phyloP scores from a whole-genome alignment of 768 basidiomycete species.

The Flagelloscypha sp. region DNA sequence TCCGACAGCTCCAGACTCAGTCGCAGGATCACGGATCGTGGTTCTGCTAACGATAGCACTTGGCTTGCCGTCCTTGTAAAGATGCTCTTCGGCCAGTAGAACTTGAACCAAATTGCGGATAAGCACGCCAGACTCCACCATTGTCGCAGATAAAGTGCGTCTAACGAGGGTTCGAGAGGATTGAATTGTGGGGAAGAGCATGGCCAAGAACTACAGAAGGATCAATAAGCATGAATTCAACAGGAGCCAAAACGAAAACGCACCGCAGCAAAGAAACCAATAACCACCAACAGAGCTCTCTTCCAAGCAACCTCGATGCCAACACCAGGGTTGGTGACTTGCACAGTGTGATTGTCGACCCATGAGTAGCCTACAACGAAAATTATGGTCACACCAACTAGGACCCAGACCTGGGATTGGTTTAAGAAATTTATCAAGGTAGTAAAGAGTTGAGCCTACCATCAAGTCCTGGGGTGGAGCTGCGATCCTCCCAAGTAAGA shows the following conservation, averaged over 20 bases:
- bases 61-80: conserved; percentile 22
- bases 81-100: conserved; percentile 34
- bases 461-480: conserved; percentile 25
- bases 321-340: conserved; percentile 25
- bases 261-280: conserved; percentile 37
- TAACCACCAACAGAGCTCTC: conserved; percentile 35
- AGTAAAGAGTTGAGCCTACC: conserved; percentile 28
- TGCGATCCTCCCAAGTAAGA: conserved; percentile 26
- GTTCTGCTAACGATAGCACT: conserved; percentile 15
- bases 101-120: conserved; percentile 35
- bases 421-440: conserved; percentile 32
- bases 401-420: too few species aligned
- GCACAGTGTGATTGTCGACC: conserved; percentile 26
- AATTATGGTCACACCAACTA: too few species aligned
- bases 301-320: conserved; percentile 34
- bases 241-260: conserved; percentile 7
- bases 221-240: not conserved
- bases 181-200: conserved; percentile 37
- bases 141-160: conserved; percentile 28
- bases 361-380: conserved; percentile 37
- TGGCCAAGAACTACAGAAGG: conserved; percentile 31
- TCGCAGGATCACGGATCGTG: conserved; percentile 11
- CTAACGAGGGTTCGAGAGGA: conserved; percentile 35
- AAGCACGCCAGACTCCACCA: conserved; percentile 27
- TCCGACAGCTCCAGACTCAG: too few species aligned